Conservation (phyloP, 208 protist genomes). For the Leishmania major region DNA sequence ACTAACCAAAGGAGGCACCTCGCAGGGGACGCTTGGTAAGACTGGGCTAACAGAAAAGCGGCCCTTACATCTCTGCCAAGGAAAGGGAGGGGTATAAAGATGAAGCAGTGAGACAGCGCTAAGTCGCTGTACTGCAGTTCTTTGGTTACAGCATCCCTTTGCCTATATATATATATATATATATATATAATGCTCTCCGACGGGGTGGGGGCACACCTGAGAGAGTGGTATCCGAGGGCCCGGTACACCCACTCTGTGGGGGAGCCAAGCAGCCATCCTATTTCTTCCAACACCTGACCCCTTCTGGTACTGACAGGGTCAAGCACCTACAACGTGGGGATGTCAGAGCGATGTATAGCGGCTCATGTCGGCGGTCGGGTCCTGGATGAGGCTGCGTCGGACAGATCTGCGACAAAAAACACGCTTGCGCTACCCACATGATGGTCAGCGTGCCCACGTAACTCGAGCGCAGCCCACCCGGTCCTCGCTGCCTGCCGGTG, state of each 20-base stretch:
- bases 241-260: background rate
- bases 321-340: background rate
- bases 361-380: background rate
- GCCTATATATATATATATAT: background rate
- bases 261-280: background rate
- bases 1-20: background rate
- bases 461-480: background rate
- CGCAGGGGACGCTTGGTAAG: background rate
- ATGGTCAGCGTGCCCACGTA: background rate
- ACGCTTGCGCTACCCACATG: background rate
- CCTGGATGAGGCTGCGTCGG: background rate
- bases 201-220: background rate
- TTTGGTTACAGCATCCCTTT: background rate
- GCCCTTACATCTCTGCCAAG: background rate
- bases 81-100: background rate
- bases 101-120: background rate
- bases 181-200: background rate
- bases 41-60: background rate
- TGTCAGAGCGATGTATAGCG: background rate
- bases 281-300: background rate
- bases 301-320: background rate
- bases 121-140: background rate
- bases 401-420: background rate
- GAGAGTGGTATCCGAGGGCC: background rate
- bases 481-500: background rate